Evolutionary conservation across 495 filamentous ascomycete genomes (phyloP).

Genomic region (Tirmania nivea): DNA sequence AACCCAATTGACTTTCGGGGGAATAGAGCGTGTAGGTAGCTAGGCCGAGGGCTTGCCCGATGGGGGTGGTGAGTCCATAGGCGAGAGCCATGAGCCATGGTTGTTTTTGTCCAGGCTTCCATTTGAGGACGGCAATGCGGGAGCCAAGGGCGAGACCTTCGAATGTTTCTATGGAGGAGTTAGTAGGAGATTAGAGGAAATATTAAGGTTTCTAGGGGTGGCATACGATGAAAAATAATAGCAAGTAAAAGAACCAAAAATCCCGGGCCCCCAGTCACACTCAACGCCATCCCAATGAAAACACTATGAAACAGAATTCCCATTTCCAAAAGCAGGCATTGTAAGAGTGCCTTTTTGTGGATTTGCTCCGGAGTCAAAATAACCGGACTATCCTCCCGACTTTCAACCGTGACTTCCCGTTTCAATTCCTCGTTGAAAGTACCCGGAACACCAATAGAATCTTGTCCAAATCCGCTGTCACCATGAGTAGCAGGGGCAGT

Average conservation of each 20-base stretch:
- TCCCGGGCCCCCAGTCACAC: slow-evolving; percentile 54
- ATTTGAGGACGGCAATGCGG: slow-evolving; percentile 45
- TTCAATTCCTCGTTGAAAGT: slow-evolving; percentile 14
- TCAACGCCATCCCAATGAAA: slow-evolving; percentile 77
- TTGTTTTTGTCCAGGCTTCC: slow-evolving; percentile 26
- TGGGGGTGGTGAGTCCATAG: slow-evolving; percentile 74
- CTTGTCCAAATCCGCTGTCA: neutral
- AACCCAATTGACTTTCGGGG: slow-evolving; percentile 61
- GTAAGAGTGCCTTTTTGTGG: slow-evolving; percentile 42
- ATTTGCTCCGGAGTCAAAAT: slow-evolving; percentile 19
- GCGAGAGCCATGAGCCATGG: slow-evolving; percentile 94
- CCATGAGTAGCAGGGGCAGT: neutral
- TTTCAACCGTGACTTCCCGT: slow-evolving; percentile 19
- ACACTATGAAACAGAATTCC: slow-evolving; percentile 74
- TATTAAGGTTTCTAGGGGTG: no score
- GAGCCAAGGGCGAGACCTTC: slow-evolving; percentile 55
- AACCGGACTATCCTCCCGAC: neutral
- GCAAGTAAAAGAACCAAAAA: slow-evolving; percentile 65
- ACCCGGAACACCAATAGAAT: slow-evolving; percentile 2
- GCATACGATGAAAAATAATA: slow-evolving; percentile 48
- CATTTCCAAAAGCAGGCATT: slow-evolving; percentile 60
- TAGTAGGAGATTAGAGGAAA: neutral
- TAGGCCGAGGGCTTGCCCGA: slow-evolving; percentile 77
- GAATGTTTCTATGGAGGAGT: slow-evolving; percentile 27
- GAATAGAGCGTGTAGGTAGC: slow-evolving; percentile 67